Evolutionary conservation across 2,329 filamentous ascomycete species (phyloP).

Genomic region (Cytospora piceicola): DNA sequence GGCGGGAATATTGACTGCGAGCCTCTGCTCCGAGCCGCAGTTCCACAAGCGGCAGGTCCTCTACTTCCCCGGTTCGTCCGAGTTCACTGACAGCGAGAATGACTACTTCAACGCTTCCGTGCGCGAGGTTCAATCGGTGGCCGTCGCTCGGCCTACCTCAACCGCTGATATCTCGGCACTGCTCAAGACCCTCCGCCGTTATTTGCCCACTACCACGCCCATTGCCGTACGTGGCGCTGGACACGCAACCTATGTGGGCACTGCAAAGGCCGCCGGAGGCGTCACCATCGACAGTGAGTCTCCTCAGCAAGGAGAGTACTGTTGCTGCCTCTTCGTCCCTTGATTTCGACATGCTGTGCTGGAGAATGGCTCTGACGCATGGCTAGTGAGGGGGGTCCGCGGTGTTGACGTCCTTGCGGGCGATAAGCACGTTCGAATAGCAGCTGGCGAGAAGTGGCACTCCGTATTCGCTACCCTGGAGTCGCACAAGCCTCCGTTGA

Average conservation of each 20-base stretch:
- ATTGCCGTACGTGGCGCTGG: neutral
- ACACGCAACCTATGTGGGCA: neutral
- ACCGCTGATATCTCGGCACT: neutral
- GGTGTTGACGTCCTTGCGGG: neutral
- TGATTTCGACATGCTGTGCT: neutral
- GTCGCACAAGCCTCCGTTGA: neutral
- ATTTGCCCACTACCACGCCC: neutral
- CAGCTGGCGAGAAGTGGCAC: constrained; percentile 3
- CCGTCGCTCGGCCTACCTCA: neutral
- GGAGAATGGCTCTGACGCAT: neutral
- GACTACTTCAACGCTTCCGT: neutral
- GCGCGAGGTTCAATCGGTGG: neutral
- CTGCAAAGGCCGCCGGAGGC: neutral
- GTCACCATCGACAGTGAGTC: neutral
- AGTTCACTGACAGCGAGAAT: neutral
- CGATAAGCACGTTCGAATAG: neutral
- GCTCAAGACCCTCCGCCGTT: neutral
- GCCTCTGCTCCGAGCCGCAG: neutral
- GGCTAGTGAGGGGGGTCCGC: neutral
- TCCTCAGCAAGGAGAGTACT: neutral
- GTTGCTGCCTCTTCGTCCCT: neutral
- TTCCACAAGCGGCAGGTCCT: neutral
- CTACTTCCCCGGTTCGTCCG: neutral
- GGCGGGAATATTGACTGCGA: neutral
- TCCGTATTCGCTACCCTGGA: neutral